Evolutionary conservation across 2,329 filamentous ascomycete species (phyloP), one percentile per base, ranked within the genome.

Genomic region (Xylariaceae sp.): DNA sequence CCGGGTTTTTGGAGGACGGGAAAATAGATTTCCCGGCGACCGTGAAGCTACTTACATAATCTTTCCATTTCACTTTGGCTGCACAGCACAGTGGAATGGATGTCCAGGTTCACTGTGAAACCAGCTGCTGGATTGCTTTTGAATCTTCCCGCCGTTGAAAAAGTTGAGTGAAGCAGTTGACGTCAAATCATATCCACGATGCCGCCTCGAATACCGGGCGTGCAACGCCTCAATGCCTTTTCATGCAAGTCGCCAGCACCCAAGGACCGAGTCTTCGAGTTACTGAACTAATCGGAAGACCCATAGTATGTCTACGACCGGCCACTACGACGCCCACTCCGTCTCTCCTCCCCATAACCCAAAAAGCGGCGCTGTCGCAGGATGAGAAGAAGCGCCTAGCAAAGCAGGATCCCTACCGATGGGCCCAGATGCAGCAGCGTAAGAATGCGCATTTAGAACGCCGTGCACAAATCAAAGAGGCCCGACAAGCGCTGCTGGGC

Each of bases 381-480:
- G 78, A 83, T 62, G 81, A 88, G 62, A 81, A 81, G 73, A 84
- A 84, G 69, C 80, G 81, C 57, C 78, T 81, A 59, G 81, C 80
- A 56, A 84, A 87, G 68, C 81, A 83, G 67, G 90, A 97, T 65
- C 91, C 91, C 0, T 96, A 95, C 69, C 79, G 86, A 56, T 82
- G 87, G 72, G 87, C 87, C 2, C 89, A 95, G 72, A 85, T 89
- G 34, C 83, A 87, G 65, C 89, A 91, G 69, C 86, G 89, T 59
- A 95, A 92, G 72, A 84, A 87, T 8, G 89, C 87, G 62, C 95
- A 96, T 68, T 70, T 92, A 45, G 81, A 87, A 66, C 84, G 89
- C 50, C 89, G 87, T 65, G 78, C 82, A 59, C 83, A 84, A 59
- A 80, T 97, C 53, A 72, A 83, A 57, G 74, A 82, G 60, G 76